Evolutionary conservation across 83 land plant genomes (phyloP).

Genomic region (Thuja plicata): DNA sequence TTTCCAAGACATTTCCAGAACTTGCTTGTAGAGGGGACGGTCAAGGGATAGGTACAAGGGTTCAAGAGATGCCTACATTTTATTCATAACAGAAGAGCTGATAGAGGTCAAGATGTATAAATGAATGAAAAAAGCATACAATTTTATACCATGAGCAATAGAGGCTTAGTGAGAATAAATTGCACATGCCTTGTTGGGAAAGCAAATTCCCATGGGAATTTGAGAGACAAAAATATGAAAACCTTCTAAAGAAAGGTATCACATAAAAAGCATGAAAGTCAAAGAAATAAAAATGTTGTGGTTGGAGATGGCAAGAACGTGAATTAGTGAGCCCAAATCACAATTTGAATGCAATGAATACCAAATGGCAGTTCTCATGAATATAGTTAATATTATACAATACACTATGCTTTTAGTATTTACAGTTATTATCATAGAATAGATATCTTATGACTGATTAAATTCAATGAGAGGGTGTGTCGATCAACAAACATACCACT

Average conservation of each 20-base stretch:
- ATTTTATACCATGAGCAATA: neutral
- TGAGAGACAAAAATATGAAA: neutral
- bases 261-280: neutral
- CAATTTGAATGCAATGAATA: neutral
- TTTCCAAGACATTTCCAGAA: too few species aligned
- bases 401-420: too few species aligned
- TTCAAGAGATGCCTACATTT: too few species aligned
- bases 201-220: neutral
- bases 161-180: neutral
- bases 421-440: too few species aligned
- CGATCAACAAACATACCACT: constrained; percentile 33
- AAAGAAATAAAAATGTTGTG: neutral
- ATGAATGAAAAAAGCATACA: neutral
- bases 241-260: neutral
- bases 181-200: neutral
- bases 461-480: neutral
- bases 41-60: too few species aligned
- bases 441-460: too few species aligned
- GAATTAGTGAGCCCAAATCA: neutral
- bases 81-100: neutral
- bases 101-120: neutral
- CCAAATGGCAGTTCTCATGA: neutral
- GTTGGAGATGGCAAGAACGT: neutral
- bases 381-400: too few species aligned
- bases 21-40: too few species aligned